Conservation (phyloP, 257 asterid genomes). For the Ophiorrhiza pumila region DNA sequence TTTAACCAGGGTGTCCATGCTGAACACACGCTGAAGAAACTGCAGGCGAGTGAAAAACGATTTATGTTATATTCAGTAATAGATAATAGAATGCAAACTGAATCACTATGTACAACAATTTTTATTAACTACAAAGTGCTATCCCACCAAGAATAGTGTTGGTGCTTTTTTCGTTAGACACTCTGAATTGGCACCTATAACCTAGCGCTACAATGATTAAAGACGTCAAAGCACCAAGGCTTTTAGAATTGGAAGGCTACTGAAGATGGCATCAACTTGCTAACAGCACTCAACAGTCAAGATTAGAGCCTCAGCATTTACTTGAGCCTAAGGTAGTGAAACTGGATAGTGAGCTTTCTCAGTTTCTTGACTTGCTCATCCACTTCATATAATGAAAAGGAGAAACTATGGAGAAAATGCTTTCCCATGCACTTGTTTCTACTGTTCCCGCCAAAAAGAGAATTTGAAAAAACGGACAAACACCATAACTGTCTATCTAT, state of each 20-base stretch:
- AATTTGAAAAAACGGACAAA: too few relatives aligned
- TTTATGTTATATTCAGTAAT: neutral
- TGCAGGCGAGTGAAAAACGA: slow-evolving; percentile 36
- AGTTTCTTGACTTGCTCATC: too few relatives aligned
- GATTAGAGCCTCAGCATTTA: neutral
- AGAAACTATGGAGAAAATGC: too few relatives aligned
- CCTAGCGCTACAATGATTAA: neutral
- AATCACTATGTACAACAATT: neutral
- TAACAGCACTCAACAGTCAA: neutral
- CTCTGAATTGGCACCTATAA: neutral
- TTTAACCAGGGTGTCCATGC: slow-evolving; percentile 83
- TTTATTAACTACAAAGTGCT: neutral
- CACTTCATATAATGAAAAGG: too few relatives aligned
- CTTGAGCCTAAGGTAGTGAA: too few relatives aligned
- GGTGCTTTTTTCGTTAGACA: neutral
- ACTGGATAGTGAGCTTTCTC: too few relatives aligned
- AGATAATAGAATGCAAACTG: neutral
- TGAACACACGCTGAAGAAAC: slow-evolving; percentile 85
- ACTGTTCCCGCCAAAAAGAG: too few relatives aligned
- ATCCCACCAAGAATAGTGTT: neutral
- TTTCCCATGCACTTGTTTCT: too few relatives aligned
- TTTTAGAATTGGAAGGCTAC: neutral
- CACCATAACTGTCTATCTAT: too few relatives aligned
- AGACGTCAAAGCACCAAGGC: neutral
- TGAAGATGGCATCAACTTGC: neutral